Base-by-base conservation (phyloP, 1,284 basidiomycete genomes). In the Papiliotrema flavescens region DNA sequence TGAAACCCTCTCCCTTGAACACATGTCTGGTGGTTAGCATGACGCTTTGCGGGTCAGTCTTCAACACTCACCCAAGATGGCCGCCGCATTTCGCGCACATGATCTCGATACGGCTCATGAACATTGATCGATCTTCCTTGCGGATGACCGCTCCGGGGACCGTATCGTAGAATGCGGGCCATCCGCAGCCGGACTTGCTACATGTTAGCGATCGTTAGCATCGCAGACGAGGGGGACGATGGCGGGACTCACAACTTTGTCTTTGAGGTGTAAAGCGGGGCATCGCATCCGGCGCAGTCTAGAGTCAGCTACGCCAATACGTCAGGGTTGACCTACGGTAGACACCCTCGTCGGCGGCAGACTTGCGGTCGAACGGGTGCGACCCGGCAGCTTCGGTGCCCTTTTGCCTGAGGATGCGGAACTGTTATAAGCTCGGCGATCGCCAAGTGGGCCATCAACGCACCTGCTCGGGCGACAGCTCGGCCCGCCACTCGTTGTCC, bases 111-210 rank as follows among this genome's bases (percentile, higher is more conserved):
- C 75, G 66, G 28, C 61, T 66, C 76, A 78, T 79, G 42, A 77
- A 77, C 64, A 76, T 75, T 13, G 75, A 73, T 24, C 62, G 58
- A 63, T 79, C 78, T 45, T 74, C 72, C 47, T 79, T 75, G 40
- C 79, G 81, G 52, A 75, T 81, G n/a, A 96, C 89, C 14, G 93
- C 90, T 35, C 92, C 93, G 1, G 92, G 93, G 55, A 96, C 85
- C 2, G 90, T 89, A 69, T 95, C 92, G 71, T 88, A 97, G 81
- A 94, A 97, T 0, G 92, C 92, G n/a, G 92, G 93, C 92, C 92
- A 97, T 32, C 92, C 93, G 68, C 92, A 97, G 11, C 91, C 90
- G 54, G 88, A 91, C 66, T 89, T 83, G 77, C 72, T 76, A 34
- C 35, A n/a, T 2, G 43, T 23, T 40, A 44, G 32, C 24, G 28